phyloP scores from a whole-genome alignment of 2,329 filamentous ascomycete species.

The Malbranchea cinnamomea region DNA sequence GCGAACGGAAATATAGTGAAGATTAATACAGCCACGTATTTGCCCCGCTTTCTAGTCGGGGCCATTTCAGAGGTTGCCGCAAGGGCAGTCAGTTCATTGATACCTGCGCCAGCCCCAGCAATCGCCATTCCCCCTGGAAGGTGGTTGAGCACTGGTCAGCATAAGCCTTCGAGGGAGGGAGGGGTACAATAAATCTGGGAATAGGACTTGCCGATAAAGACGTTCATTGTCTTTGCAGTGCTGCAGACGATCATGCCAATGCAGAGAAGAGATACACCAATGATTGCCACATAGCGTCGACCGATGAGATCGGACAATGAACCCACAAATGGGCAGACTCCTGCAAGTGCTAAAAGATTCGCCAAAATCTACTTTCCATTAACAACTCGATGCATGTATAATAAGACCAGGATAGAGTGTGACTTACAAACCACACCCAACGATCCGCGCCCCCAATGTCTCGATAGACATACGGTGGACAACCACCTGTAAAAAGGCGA shows the following conservation, averaged over 20 bases:
- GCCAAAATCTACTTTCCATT: conserved; percentile 24
- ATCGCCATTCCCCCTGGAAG: conserved; percentile 39
- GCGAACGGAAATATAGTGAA: conserved; percentile 49
- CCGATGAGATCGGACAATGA: conserved; percentile 49
- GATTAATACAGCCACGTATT: conserved; percentile 46
- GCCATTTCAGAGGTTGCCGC: conserved; percentile 54
- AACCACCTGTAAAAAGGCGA: conserved; percentile 23
- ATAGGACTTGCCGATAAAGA: conserved; percentile 39
- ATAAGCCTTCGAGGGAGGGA: conserved; percentile 2
- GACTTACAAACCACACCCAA: conserved; percentile 44
- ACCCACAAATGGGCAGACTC: conserved; percentile 50
- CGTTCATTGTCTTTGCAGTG: conserved; percentile 43
- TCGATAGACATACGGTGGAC: conserved; percentile 41
- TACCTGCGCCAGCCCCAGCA: conserved; percentile 49
- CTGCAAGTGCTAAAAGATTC: conserved; percentile 40
- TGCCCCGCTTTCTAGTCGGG: conserved; percentile 48
- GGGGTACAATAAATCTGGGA: not conserved
- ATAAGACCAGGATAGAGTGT: not conserved
- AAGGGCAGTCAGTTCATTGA: conserved; percentile 53
- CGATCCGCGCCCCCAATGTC: conserved; percentile 45
- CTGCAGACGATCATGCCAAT: conserved; percentile 46
- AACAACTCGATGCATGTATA: not conserved
- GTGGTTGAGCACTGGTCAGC: conserved; percentile 3
- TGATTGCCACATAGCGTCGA: conserved; percentile 43
- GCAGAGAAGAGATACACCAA: conserved; percentile 39